These are phyloP conservation scores for Nitzschia sp. DNA, from an alignment of 108 stramenopile genomes.

Conservation along the genomic window DNA sequence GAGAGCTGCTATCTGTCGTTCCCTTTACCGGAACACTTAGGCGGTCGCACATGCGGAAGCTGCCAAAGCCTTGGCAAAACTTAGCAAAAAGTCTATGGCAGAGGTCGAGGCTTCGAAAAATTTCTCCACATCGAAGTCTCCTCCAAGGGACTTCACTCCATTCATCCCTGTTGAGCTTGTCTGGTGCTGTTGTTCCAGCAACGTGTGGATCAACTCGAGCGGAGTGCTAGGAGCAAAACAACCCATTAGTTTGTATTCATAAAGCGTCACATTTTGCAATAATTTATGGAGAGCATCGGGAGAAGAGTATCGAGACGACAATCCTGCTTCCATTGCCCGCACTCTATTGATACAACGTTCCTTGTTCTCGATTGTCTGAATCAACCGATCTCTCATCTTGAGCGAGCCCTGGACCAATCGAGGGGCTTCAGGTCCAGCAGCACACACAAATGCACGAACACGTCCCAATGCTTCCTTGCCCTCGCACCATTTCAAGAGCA, in stretches of 20 bases:
- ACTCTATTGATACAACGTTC: slow-evolving; percentile 23
- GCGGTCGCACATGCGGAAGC: slow-evolving; percentile 27
- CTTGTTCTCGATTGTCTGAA: slow-evolving; percentile 13
- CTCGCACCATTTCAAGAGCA: slow-evolving; percentile 18
- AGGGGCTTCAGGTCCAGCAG: slow-evolving; percentile 24
- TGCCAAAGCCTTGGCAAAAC: slow-evolving; percentile 31
- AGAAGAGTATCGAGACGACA: slow-evolving; percentile 14
- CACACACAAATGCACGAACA: slow-evolving; percentile 30
- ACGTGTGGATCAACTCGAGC: slow-evolving; percentile 20
- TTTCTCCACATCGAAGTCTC: slow-evolving; percentile 18
- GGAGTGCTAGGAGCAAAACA: slow-evolving; percentile 23
- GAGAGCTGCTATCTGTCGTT: too few relatives aligned
- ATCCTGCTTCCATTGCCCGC: slow-evolving; percentile 4
- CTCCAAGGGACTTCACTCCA: background rate
- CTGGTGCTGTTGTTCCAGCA: slow-evolving; percentile 2
- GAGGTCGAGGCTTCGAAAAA: slow-evolving; percentile 27
- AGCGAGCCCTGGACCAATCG: slow-evolving; percentile 7
- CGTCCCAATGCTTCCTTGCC: slow-evolving; percentile 34
- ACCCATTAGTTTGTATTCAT: slow-evolving; percentile 28
- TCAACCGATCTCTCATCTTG: slow-evolving; percentile 14
- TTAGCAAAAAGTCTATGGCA: slow-evolving; percentile 29
- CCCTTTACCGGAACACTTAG: too few relatives aligned
- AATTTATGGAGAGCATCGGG: slow-evolving; percentile 21
- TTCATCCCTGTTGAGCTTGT: background rate
- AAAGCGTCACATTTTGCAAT: slow-evolving; percentile 14